Percentiles rank a stretch among this genome's conserved stretches.
phyloP scores from a whole-genome alignment of 140 eudicot genomes.

The Ambrosia hybrid region DNA sequence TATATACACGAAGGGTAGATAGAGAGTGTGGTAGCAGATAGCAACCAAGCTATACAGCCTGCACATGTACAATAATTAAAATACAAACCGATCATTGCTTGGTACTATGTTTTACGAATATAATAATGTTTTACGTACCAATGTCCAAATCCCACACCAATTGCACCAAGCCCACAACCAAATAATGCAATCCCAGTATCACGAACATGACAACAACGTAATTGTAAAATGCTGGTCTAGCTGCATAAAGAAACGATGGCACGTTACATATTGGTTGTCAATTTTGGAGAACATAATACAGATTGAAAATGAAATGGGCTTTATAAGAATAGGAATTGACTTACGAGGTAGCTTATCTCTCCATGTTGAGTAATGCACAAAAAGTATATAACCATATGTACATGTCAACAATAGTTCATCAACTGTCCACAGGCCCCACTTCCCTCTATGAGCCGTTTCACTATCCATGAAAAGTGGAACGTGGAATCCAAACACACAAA shows the following conservation, averaged over 20 bases:
- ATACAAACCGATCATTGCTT: neutral
- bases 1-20: slow-evolving; percentile 68
- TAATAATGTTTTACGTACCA: slow-evolving; percentile 37
- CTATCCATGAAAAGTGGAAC: slow-evolving; percentile 56
- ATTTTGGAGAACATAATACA: neutral
- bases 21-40: slow-evolving; percentile 65
- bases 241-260: slow-evolving; percentile 37
- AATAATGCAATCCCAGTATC: slow-evolving; percentile 40
- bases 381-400: slow-evolving; percentile 58
- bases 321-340: slow-evolving; percentile 8
- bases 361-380: slow-evolving; percentile 67
- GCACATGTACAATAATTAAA: slow-evolving; percentile 18
- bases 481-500: slow-evolving; percentile 57
- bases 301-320: neutral
- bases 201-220: slow-evolving; percentile 57
- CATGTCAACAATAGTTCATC: slow-evolving; percentile 63
- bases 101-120: neutral
- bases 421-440: slow-evolving; percentile 69
- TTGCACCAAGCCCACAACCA: slow-evolving; percentile 60
- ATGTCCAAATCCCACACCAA: slow-evolving; percentile 59
- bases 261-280: slow-evolving; percentile 10
- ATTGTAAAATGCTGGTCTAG: slow-evolving; percentile 83
- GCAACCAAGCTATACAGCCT: slow-evolving; percentile 51
- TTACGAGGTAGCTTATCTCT: slow-evolving; percentile 76
- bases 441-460: slow-evolving; percentile 44